phyloP scores from a whole-genome alignment of 306 rosid genomes.

The Cicer yamashitae region DNA sequence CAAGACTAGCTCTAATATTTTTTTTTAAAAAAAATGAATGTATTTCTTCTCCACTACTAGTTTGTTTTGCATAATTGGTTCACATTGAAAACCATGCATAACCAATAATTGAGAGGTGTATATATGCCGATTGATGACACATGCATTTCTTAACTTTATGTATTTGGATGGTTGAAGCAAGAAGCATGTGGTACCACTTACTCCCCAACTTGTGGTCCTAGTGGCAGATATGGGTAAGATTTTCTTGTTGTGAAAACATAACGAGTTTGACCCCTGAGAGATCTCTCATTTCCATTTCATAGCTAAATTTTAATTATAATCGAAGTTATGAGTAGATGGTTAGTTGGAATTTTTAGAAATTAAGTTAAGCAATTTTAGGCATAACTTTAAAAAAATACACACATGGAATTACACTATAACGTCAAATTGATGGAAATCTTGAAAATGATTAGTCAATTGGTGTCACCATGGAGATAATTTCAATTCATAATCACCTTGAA shows the following conservation, averaged over 20 bases:
- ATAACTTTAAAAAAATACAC: background rate
- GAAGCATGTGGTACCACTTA: slow-evolving; percentile 54
- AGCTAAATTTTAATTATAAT: slow-evolving; percentile 38
- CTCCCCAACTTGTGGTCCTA: slow-evolving; percentile 66
- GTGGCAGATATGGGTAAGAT: slow-evolving; percentile 63
- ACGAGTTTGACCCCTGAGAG: slow-evolving; percentile 55
- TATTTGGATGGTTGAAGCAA: slow-evolving; percentile 54
- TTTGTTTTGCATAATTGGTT: slow-evolving; percentile 38
- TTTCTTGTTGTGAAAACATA: slow-evolving; percentile 60
- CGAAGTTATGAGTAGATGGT: slow-evolving; percentile 42
- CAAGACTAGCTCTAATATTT: background rate
- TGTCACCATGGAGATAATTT: slow-evolving; percentile 30
- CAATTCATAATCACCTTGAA: slow-evolving; percentile 32
- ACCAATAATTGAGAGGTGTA: slow-evolving; percentile 53
- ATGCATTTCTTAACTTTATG: slow-evolving; percentile 49
- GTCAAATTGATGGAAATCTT: slow-evolving; percentile 22
- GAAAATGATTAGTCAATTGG: slow-evolving; percentile 36
- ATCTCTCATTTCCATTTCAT: slow-evolving; percentile 38
- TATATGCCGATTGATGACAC: slow-evolving; percentile 44
- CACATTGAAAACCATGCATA: slow-evolving; percentile 54
- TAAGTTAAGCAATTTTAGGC: slow-evolving; percentile 3
- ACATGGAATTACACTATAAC: background rate
- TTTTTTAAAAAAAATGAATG: background rate
- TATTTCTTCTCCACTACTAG: background rate
- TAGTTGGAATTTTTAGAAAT: slow-evolving; percentile 38